Evolutionary conservation across 2,329 filamentous ascomycete genomes (phyloP).

Genomic region (Teratosphaeria viscida): DNA sequence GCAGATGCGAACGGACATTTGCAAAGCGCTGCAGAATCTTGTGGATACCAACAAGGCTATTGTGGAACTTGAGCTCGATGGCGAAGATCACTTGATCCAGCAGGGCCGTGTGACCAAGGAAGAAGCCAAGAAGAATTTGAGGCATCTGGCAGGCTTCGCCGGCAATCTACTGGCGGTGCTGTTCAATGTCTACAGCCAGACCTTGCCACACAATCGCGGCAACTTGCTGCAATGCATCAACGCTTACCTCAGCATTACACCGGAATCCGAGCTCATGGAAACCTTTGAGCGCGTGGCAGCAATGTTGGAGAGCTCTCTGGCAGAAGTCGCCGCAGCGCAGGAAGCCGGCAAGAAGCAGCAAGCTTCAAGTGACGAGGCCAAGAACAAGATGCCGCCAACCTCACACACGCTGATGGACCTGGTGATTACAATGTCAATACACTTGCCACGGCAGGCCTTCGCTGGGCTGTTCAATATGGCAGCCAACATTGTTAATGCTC

Average conservation of each 20-base stretch:
- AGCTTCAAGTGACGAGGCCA: constrained; percentile 31
- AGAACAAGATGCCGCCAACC: constrained; percentile 76
- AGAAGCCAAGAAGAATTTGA: constrained; percentile 66
- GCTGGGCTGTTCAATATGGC: constrained; percentile 77
- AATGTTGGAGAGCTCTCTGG: constrained; percentile 67
- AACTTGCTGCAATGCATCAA: constrained; percentile 93
- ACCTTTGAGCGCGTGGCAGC: constrained; percentile 81
- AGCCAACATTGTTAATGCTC: constrained; percentile 66
- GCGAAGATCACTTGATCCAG: constrained; percentile 60
- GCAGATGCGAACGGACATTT: constrained; percentile 77
- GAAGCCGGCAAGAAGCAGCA: constrained; percentile 50
- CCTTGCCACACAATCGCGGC: constrained; percentile 80
- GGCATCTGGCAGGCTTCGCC: constrained; percentile 68
- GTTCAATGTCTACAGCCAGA: constrained; percentile 99
- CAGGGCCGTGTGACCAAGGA: constrained; percentile 69
- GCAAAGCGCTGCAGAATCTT: constrained; percentile 71
- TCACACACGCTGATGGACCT: constrained; percentile 94
- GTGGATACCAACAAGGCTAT: constrained; percentile 89
- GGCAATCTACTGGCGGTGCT: constrained; percentile 87
- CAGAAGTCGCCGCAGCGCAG: constrained; percentile 49
- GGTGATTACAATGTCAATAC: constrained; percentile 89
- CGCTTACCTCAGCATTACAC: constrained; percentile 70
- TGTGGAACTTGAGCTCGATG: constrained; percentile 47
- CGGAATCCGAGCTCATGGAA: constrained; percentile 59
- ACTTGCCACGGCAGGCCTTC: constrained; percentile 81